Evolutionary conservation across 805 yeast species (phyloP).

Genomic region (Priceomyces melissophilus): DNA sequence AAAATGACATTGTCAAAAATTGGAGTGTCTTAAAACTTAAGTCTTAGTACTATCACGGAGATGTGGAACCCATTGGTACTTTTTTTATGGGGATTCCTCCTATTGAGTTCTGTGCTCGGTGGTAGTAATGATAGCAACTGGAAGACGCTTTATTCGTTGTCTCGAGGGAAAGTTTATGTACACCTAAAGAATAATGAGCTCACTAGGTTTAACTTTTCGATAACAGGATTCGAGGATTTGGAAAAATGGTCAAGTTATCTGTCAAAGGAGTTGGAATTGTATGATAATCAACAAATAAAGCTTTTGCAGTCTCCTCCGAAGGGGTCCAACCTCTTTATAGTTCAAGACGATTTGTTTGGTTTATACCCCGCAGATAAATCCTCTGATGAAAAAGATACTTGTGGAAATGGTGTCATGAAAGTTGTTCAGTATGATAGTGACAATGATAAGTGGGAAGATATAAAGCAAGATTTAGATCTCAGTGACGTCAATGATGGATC

Average conservation of each 20-base stretch:
- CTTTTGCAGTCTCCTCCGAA: constrained; percentile 29
- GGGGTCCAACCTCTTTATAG: constrained; percentile 29
- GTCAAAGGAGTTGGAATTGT: constrained; percentile 13
- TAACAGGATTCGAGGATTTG: constrained; percentile 24
- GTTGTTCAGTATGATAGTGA: constrained; percentile 18
- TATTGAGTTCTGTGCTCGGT: not conserved
- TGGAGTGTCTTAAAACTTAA: too few species aligned
- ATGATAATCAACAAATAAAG: constrained; percentile 18
- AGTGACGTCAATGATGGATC: constrained; percentile 24
- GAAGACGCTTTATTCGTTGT: constrained; percentile 35
- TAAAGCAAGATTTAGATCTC: constrained; percentile 14
- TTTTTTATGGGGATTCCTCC: not conserved
- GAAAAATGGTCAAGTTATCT: constrained; percentile 2
- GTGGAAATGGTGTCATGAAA: constrained; percentile 26
- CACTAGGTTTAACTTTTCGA: constrained; percentile 32
- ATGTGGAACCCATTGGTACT: too few species aligned
- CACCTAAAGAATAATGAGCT: constrained; percentile 36
- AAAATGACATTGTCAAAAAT: too few species aligned
- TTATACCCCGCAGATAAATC: constrained; percentile 9
- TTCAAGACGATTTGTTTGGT: constrained; percentile 28
- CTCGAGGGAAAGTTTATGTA: constrained; percentile 31
- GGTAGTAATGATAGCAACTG: constrained; percentile 11
- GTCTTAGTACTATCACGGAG: too few species aligned
- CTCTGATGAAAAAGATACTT: constrained; percentile 7
- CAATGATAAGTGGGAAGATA: constrained; percentile 19